phyloP scores from a whole-genome alignment of 331 rosid genomes.

The Rosa hybrid region DNA sequence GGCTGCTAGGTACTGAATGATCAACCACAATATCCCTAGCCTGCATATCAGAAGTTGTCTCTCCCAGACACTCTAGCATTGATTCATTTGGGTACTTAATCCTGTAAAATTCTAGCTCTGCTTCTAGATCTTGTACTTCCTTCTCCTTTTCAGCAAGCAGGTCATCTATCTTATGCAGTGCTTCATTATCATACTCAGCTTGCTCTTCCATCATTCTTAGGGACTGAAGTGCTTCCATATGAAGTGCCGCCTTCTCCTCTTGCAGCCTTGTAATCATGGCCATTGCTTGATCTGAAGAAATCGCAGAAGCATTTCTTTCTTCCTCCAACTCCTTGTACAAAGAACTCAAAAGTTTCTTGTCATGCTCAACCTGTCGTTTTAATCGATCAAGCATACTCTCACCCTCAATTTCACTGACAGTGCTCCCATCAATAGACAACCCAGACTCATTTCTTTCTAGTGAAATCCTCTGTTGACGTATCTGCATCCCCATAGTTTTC shows the following conservation, averaged over 20 bases:
- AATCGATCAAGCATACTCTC: constrained; percentile 66
- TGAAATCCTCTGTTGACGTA: constrained; percentile 65
- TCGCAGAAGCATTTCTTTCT: constrained; percentile 92
- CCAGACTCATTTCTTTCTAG: constrained; percentile 70
- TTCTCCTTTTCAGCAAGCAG: constrained; percentile 86
- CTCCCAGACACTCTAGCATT: constrained; percentile 34
- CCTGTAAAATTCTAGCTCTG: constrained; percentile 64
- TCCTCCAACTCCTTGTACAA: constrained; percentile 95
- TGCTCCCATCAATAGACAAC: constrained; percentile 83
- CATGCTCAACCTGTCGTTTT: constrained; percentile 82
- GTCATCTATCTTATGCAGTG: constrained; percentile 70
- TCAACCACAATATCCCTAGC: constrained; percentile 78
- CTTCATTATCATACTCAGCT: constrained; percentile 81
- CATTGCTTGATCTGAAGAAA: constrained; percentile 83
- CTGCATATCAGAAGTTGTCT: constrained; percentile 46
- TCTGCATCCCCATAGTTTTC: constrained; percentile 58
- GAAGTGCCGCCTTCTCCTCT: constrained; percentile 90
- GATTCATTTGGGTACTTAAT: constrained; percentile 54
- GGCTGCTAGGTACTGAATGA: constrained; percentile 41
- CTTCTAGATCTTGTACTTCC: constrained; percentile 75
- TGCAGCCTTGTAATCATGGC: constrained; percentile 97
- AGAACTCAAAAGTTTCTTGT: constrained; percentile 65
- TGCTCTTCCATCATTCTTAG: constrained; percentile 90
- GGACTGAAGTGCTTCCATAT: constrained; percentile 94
- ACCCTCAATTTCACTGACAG: constrained; percentile 89